These are phyloP conservation scores for Saccharomyces eubayanus DNA, from an alignment of 805 yeast genomes.

Conservation along the genomic window DNA sequence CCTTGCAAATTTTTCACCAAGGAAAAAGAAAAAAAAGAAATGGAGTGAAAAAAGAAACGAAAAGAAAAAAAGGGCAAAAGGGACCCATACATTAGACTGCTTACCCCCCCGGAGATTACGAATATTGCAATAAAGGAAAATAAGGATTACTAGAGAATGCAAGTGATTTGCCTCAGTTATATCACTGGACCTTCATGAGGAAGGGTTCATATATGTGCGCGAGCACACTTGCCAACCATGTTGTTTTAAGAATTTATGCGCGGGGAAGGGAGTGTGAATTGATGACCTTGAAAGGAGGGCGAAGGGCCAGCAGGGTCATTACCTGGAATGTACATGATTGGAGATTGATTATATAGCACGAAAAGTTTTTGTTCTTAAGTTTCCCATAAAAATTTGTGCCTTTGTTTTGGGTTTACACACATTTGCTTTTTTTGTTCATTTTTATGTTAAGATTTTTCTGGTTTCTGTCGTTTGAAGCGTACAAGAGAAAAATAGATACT, in stretches of 20 bases:
- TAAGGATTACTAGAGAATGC: neutral
- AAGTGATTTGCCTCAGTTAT: neutral
- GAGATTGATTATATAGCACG: neutral
- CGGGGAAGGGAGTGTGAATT: too few species aligned
- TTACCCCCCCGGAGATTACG: neutral
- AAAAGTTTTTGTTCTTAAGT: neutral
- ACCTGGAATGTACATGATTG: neutral
- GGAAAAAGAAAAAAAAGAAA: neutral
- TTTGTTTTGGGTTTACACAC: neutral
- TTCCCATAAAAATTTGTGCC: neutral
- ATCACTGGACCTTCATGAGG: too few species aligned
- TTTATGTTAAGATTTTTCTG: too few species aligned
- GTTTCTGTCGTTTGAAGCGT: neutral
- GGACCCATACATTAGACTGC: neutral
- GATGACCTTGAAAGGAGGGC: too few species aligned
- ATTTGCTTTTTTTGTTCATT: too few species aligned
- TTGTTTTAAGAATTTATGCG: too few species aligned
- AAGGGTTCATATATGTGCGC: too few species aligned
- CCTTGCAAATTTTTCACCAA: conserved; percentile 5
- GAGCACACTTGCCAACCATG: too few species aligned
- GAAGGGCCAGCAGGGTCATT: neutral
- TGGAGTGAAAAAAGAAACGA: conserved; percentile 3
- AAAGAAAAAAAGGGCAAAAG: neutral
- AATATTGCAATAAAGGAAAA: neutral
- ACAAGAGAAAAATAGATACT: neutral